A percentile compares a stretch with the other conserved stretches of the same genome.
These are phyloP conservation scores for Epichloe festucae DNA, from an alignment of 2,329 filamentous ascomycete genomes.

Conservation along the genomic window DNA sequence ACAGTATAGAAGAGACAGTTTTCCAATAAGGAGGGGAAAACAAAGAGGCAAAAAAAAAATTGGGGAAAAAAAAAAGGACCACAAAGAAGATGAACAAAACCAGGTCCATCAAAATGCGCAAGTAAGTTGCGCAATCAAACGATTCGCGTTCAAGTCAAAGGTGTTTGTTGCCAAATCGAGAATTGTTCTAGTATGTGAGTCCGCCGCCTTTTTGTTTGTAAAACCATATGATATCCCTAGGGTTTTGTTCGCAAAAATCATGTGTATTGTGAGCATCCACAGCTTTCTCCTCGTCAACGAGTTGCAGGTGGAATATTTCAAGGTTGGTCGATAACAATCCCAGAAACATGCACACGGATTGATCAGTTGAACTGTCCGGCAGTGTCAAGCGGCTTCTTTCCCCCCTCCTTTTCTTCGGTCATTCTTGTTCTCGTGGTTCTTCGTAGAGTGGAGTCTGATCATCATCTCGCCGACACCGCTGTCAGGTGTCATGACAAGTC, in stretches of 20 bases:
- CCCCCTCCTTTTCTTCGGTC: background rate
- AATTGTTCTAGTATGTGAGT: constrained; percentile 7
- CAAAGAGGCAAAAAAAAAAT: background rate
- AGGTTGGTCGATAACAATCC: background rate
- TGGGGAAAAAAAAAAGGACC: background rate
- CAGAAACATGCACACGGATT: constrained; percentile 1
- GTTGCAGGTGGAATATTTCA: background rate
- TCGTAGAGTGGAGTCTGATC: too few relatives aligned
- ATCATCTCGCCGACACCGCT: too few relatives aligned
- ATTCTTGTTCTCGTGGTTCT: background rate
- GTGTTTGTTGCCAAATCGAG: constrained; percentile 11
- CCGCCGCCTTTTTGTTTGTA: constrained; percentile 3
- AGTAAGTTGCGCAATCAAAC: background rate
- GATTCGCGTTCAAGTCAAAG: background rate
- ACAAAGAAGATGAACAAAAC: background rate
- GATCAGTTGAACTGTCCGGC: constrained; percentile 9
- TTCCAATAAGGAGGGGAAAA: background rate
- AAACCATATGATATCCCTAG: background rate
- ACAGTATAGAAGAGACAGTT: background rate
- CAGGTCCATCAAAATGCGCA: background rate
- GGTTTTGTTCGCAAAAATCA: constrained; percentile 1
- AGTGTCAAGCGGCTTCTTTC: constrained; percentile 6
- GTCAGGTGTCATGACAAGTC: too few relatives aligned
- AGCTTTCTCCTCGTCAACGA: constrained; percentile 10
- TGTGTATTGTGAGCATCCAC: constrained; percentile 2